Conservation (phyloP, 2,329 filamentous ascomycete species). For the Graphilbum fragrans region DNA sequence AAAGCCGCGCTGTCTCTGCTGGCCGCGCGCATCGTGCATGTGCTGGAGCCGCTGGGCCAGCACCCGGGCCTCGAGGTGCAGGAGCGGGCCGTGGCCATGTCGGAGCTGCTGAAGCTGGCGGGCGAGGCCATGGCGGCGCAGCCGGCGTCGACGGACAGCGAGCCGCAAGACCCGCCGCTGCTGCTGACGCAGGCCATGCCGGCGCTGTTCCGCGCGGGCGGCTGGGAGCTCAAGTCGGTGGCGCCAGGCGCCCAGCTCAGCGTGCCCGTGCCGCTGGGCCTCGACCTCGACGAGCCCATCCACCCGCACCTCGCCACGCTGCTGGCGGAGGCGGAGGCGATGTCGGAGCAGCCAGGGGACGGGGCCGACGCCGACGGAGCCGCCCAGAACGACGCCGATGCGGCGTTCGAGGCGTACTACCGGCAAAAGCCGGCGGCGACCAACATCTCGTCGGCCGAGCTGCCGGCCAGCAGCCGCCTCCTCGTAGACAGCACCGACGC, state of each 20-base stretch:
- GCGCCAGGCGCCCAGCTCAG: conserved; percentile 72
- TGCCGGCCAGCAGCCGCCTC: conserved; percentile 41
- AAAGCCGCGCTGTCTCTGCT: conserved; percentile 66
- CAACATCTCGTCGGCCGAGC: conserved; percentile 37
- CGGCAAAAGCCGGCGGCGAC: conserved; percentile 40
- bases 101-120: conserved; percentile 78
- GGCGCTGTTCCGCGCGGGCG: conserved; percentile 61
- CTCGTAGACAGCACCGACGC: conserved; percentile 30
- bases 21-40: conserved; percentile 70
- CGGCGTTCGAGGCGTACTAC: conserved; percentile 58
- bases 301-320: conserved; percentile 61
- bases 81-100: conserved; percentile 84
- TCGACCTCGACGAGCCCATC: conserved; percentile 74
- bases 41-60: conserved; percentile 63
- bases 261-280: conserved; percentile 62
- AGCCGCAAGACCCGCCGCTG: conserved; percentile 58
- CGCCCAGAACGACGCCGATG: conserved; percentile 26
- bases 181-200: conserved; percentile 86
- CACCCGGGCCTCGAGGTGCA: conserved; percentile 91
- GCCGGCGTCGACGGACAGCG: conserved; percentile 34
- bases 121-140: conserved; percentile 68
- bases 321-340: conserved; percentile 45
- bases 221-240: conserved; percentile 86
- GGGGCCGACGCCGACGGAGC: conserved; percentile 36
- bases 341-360: conserved; percentile 23